Evolutionary conservation across 1,139 yeast species (phyloP).

Genomic region (Geotrichum bryndzae): DNA sequence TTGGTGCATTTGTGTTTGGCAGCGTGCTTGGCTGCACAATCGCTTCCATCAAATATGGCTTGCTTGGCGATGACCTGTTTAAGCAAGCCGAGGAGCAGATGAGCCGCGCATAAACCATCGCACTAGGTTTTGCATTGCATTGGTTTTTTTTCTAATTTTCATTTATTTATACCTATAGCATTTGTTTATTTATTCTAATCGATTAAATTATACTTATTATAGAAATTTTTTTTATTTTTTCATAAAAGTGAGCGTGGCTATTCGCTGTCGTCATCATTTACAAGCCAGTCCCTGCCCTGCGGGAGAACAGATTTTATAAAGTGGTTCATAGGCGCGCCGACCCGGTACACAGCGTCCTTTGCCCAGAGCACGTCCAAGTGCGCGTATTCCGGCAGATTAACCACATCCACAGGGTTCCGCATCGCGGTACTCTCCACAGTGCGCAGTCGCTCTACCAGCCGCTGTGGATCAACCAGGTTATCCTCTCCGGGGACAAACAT

Average conservation of each 20-base stretch:
- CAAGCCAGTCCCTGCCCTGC: neutral
- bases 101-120: neutral
- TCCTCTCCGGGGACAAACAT: constrained; percentile 61
- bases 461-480: constrained; percentile 57
- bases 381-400: constrained; percentile 49
- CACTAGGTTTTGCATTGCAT: neutral
- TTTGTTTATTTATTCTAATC: neutral
- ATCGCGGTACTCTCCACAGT: constrained; percentile 23
- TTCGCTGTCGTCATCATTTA: neutral
- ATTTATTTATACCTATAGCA: neutral
- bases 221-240: neutral
- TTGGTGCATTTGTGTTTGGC: constrained; percentile 44
- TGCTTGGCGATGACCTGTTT: constrained; percentile 17
- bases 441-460: constrained; percentile 48
- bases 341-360: constrained; percentile 53
- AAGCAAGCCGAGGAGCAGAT: constrained; percentile 14
- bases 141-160: neutral
- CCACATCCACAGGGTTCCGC: constrained; percentile 22
- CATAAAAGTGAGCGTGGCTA: neutral
- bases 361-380: constrained; percentile 95
- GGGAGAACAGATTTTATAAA: constrained; percentile 22
- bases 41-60: constrained; percentile 33
- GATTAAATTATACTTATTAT: neutral
- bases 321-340: constrained; percentile 40
- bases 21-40: constrained; percentile 39